Conservation (phyloP, 306 rosid genomes). For the Vachellia collinsii region DNA sequence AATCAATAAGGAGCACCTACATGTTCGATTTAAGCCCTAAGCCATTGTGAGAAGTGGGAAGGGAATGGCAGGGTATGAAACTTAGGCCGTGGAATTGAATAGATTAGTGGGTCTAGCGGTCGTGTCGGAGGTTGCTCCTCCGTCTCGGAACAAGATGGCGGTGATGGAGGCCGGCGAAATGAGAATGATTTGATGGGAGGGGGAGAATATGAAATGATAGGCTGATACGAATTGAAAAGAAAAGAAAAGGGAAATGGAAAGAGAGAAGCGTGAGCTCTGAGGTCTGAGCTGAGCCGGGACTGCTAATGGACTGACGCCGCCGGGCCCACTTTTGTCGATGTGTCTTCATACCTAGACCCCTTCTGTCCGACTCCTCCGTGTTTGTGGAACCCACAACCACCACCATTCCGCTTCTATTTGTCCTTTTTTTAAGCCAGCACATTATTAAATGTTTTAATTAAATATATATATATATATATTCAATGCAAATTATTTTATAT, state of each 20-base stretch:
- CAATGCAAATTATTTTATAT: too few species aligned
- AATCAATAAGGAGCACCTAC: background rate
- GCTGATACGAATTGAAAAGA: background rate
- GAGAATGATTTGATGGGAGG: background rate
- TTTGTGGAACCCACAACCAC: background rate
- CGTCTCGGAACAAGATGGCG: background rate
- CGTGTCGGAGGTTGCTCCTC: too few species aligned
- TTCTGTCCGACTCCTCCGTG: background rate
- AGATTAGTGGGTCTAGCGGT: background rate
- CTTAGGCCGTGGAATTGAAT: background rate
- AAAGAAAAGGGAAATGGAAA: background rate
- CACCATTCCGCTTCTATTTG: too few species aligned
- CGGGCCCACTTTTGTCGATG: slow-evolving; percentile 26
- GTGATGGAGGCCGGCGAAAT: slow-evolving; percentile 16
- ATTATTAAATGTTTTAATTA: too few species aligned
- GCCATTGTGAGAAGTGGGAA: background rate
- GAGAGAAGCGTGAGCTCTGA: background rate
- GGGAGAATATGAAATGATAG: background rate
- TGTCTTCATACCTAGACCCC: slow-evolving; percentile 9
- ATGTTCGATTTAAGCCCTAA: slow-evolving; percentile 27
- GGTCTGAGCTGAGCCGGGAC: background rate
- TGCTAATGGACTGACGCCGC: slow-evolving; percentile 36
- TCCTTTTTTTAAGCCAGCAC: too few species aligned
- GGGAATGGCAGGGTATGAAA: background rate
- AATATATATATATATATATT: too few species aligned